Base-by-base conservation (phyloP, 352 stramenopile genomes). In the Pythium aquatile region DNA sequence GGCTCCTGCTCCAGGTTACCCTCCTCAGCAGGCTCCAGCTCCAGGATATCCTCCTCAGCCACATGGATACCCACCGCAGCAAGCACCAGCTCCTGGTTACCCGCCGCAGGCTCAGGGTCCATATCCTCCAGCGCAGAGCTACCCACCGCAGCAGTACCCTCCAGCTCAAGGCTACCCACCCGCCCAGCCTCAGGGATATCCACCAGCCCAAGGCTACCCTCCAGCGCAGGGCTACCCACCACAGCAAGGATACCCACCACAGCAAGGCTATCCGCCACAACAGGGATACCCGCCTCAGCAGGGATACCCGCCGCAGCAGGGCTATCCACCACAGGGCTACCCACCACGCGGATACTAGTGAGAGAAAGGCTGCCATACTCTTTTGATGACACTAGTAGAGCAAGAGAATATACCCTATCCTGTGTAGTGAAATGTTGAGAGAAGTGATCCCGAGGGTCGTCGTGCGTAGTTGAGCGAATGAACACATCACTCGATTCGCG, bases 281-380 rank as follows among this genome's bases (percentile, higher is more conserved):
- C 62, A 55, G 16, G 63, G 48, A 20, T 66, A 66, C 32, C 61
- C 61, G 26, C 57, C 57, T n/a, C 40, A 35, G 16, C 53, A 59
- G 53, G 53, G 53, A 32, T 59, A 35, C 42, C 39, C 57, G 5
- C 44, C 29, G n/a, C 26, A 29, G 3, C 61, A 61, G 20, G 20
- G 58, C 77, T 62, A 62, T 44, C 57, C 57, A n/a, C 57, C 57
- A 3, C 62, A 74, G 46, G 68, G 58, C 77, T 62, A 62, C 56
- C 57, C 57, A n/a, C 57, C 57, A 3, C 58, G 39, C 8, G 61
- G 61, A 24, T 67, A 67, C 53, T 67, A 61, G 40, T 48, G 40
- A 26, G 40, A 9, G 20, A 24, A 24, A 24, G 20, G 20, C 20
- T 52, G 24, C 4, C 20, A 32, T 52, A 52, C 20, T 16, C 24